Percentiles rank a stretch among this genome's conserved stretches.
These are phyloP conservation scores for Prunus armeniaca DNA, from an alignment of 306 rosid genomes.

Conservation along the genomic window DNA sequence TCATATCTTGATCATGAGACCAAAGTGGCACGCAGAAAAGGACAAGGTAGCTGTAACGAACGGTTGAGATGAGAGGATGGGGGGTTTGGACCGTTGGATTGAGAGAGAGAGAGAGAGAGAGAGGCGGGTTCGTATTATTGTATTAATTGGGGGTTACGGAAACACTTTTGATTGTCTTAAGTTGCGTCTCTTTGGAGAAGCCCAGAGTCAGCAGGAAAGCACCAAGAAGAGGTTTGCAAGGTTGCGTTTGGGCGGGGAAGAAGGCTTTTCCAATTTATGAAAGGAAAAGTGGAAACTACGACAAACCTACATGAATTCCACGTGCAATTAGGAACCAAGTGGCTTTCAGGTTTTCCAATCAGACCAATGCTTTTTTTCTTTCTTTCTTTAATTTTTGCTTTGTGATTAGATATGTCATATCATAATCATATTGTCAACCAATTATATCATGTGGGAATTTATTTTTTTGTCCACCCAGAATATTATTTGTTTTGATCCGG, in stretches of 20 bases:
- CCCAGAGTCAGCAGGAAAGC: constrained; percentile 1
- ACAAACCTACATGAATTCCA: not conserved
- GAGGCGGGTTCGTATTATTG: not conserved
- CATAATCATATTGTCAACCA: not conserved
- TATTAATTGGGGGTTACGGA: constrained; percentile 6
- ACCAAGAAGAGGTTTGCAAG: not conserved
- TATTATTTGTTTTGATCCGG: too few species aligned
- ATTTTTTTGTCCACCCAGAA: not conserved
- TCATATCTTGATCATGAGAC: too few species aligned
- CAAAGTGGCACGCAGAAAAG: not conserved
- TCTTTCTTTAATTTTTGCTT: not conserved
- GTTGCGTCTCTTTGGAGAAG: constrained; percentile 15
- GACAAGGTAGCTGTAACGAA: not conserved
- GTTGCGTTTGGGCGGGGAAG: constrained; percentile 23
- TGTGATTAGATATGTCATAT: not conserved
- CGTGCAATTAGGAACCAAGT: not conserved
- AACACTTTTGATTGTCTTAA: not conserved
- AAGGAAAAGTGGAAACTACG: not conserved
- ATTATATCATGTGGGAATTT: not conserved
- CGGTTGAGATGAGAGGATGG: constrained; percentile 36
- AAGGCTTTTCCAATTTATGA: not conserved
- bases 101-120: not conserved
- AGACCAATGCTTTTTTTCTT: not conserved
- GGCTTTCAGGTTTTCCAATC: not conserved
- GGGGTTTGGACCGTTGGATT: constrained; percentile 47